A percentile compares a stretch with the other conserved stretches of the same genome.
Conservation (phyloP, 805 yeast genomes). For the Saturnispora bothae region DNA sequence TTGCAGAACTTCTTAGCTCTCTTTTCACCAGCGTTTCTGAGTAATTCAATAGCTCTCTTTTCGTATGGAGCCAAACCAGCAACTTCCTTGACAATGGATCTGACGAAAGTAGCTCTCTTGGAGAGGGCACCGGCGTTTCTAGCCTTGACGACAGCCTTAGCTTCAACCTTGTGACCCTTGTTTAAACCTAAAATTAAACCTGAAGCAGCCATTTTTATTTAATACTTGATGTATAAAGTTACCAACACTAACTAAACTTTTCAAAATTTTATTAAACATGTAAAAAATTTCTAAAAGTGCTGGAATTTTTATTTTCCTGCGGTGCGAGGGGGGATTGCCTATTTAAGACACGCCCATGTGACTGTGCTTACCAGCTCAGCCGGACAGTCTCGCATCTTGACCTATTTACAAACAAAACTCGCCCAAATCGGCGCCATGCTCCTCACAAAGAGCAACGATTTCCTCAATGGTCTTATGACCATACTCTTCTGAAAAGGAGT, state of each 20-base stretch:
- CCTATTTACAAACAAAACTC: conserved; percentile 10
- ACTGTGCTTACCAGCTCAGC: conserved; percentile 6
- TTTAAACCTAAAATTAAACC: conserved; percentile 96
- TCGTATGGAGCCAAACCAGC: conserved; percentile 99
- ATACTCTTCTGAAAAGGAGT: conserved; percentile 36
- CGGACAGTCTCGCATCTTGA: background rate
- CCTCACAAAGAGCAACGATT: conserved; percentile 39
- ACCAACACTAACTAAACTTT: background rate
- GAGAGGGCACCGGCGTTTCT: conserved; percentile 87
- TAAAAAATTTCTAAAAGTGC: too few relatives aligned
- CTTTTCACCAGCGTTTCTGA: conserved; percentile 99
- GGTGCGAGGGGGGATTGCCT: conserved; percentile 8
- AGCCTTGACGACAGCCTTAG: conserved; percentile 73
- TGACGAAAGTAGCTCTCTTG: conserved; percentile 92
- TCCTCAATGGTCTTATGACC: conserved; percentile 36
- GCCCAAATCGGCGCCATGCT: conserved; percentile 30
- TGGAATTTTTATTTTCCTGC: too few relatives aligned
- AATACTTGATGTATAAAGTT: conserved; percentile 2
- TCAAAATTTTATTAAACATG: too few relatives aligned
- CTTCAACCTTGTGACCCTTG: conserved; percentile 97
- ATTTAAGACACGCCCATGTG: background rate
- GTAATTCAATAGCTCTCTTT: conserved; percentile 97
- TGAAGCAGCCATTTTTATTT: conserved; percentile 47
- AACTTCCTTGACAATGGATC: conserved; percentile 92
- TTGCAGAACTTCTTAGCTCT: conserved; percentile 99